A percentile compares a stretch with the other conserved stretches of the same genome.
These are phyloP conservation scores for Zymoseptoria crescenta DNA, from an alignment of 2,329 filamentous ascomycete genomes.

Conservation along the genomic window DNA sequence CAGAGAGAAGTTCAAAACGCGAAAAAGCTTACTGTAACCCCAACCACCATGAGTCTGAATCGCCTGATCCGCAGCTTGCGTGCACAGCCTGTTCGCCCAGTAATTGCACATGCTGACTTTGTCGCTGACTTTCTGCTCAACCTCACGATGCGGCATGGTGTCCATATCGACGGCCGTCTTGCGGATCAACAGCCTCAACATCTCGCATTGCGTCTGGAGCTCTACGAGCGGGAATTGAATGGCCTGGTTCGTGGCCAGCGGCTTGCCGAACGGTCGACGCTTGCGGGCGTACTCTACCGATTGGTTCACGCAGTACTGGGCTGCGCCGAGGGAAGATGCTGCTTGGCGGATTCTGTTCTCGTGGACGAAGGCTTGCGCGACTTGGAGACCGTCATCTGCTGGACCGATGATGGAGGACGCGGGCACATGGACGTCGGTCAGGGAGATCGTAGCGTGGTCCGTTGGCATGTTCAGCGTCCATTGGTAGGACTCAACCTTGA, in stretches of 20 bases:
- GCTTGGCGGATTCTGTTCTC: slow-evolving; percentile 60
- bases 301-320: slow-evolving; percentile 52
- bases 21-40: slow-evolving; percentile 40
- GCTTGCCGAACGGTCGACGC: slow-evolving; percentile 49
- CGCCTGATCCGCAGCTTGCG: slow-evolving; percentile 53
- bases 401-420: slow-evolving; percentile 45
- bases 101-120: slow-evolving; percentile 61
- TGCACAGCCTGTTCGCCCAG: slow-evolving; percentile 54
- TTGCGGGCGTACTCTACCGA: slow-evolving; percentile 49
- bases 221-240: slow-evolving; percentile 60
- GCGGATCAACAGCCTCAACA: slow-evolving; percentile 53
- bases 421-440: slow-evolving; percentile 52
- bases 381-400: slow-evolving; percentile 47
- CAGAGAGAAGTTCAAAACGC: no score
- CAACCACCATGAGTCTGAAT: slow-evolving; percentile 56
- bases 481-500: slow-evolving; percentile 51
- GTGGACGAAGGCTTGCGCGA: slow-evolving; percentile 59
- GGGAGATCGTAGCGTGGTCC: slow-evolving; percentile 53
- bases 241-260: slow-evolving; percentile 52
- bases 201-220: slow-evolving; percentile 53
- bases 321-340: slow-evolving; percentile 52
- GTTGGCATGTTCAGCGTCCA: slow-evolving; percentile 63
- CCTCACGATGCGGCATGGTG: slow-evolving; percentile 44
- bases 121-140: slow-evolving; percentile 52
- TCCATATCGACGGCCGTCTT: slow-evolving; percentile 58